phyloP scores from a whole-genome alignment of 306 rosid species.

The Vicia sativa region DNA sequence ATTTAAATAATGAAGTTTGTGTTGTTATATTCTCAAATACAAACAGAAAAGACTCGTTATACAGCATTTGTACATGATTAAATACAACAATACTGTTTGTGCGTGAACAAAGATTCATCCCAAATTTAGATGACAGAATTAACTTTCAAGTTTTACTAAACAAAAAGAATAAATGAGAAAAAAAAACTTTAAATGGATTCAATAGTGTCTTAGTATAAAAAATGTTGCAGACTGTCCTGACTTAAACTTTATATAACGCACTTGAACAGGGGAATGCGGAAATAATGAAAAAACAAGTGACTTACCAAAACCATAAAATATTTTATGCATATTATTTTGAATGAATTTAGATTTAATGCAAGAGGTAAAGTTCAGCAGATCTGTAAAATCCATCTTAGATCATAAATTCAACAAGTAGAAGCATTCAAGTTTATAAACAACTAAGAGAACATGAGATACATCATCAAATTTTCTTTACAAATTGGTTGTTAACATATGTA shows the following conservation, averaged over 20 bases:
- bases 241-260: slow-evolving; percentile 22
- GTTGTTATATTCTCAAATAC: background rate
- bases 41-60: slow-evolving; percentile 8
- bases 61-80: background rate
- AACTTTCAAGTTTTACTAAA: slow-evolving; percentile 11
- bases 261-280: slow-evolving; percentile 5
- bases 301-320: slow-evolving; percentile 23
- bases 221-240: slow-evolving; percentile 11
- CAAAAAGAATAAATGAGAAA: slow-evolving; percentile 1
- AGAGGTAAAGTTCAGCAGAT: background rate
- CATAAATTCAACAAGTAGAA: slow-evolving; percentile 30
- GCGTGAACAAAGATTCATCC: slow-evolving; percentile 7
- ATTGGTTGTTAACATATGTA: slow-evolving; percentile 28
- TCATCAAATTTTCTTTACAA: slow-evolving; percentile 27
- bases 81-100: slow-evolving; percentile 20
- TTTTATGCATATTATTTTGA: slow-evolving; percentile 18
- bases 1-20: slow-evolving; percentile 1
- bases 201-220: slow-evolving; percentile 21
- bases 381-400: slow-evolving; percentile 23
- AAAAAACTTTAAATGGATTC: background rate
- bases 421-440: slow-evolving; percentile 22
- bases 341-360: slow-evolving; percentile 3
- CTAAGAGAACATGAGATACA: slow-evolving; percentile 28
- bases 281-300: background rate
- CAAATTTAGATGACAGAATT: slow-evolving; percentile 10